These are phyloP conservation scores for Berkeleyomyces basicola DNA, from an alignment of 2,329 filamentous ascomycete genomes.

Conservation along the genomic window DNA sequence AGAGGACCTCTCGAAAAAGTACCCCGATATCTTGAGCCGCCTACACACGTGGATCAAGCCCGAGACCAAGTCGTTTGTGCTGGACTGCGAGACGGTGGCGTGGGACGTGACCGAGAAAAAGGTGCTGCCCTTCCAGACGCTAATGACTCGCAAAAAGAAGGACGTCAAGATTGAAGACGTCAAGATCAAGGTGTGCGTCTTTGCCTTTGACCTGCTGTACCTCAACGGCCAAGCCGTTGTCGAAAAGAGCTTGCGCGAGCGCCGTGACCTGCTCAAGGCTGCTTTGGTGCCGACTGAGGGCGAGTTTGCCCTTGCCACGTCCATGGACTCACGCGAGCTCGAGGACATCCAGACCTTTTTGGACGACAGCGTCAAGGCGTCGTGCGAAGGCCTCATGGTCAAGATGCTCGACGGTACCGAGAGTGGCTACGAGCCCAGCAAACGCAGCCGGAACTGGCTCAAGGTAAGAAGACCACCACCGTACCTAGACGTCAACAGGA, in stretches of 20 bases:
- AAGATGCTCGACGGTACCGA: constrained; percentile 95
- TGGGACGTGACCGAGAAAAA: constrained; percentile 96
- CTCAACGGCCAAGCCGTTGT: constrained; percentile 83
- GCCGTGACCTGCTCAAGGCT: constrained; percentile 54
- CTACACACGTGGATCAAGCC: constrained; percentile 78
- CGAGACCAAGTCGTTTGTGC: constrained; percentile 82
- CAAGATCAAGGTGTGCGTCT: constrained; percentile 92
- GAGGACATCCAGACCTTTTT: constrained; percentile 87
- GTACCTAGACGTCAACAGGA: neutral
- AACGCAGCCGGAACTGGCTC: constrained; percentile 93
- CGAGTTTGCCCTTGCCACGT: constrained; percentile 80
- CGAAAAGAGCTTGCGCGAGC: constrained; percentile 69
- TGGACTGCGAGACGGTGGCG: constrained; percentile 96
- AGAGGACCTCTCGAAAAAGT: constrained; percentile 92
- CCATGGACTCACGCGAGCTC: constrained; percentile 71
- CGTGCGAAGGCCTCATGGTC: constrained; percentile 95
- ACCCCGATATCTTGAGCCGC: constrained; percentile 84
- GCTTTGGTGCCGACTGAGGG: constrained; percentile 69
- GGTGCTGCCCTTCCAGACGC: constrained; percentile 87
- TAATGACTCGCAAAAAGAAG: constrained; percentile 97
- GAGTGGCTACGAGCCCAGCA: constrained; percentile 89
- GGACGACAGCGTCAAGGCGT: constrained; percentile 88
- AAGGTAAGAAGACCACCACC: constrained; percentile 41
- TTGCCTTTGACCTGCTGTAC: constrained; percentile 89
- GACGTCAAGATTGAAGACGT: constrained; percentile 92